These are phyloP conservation scores for Plectosphaerella sp. DNA, from an alignment of 2,329 filamentous ascomycete species.

Conservation along the genomic window DNA sequence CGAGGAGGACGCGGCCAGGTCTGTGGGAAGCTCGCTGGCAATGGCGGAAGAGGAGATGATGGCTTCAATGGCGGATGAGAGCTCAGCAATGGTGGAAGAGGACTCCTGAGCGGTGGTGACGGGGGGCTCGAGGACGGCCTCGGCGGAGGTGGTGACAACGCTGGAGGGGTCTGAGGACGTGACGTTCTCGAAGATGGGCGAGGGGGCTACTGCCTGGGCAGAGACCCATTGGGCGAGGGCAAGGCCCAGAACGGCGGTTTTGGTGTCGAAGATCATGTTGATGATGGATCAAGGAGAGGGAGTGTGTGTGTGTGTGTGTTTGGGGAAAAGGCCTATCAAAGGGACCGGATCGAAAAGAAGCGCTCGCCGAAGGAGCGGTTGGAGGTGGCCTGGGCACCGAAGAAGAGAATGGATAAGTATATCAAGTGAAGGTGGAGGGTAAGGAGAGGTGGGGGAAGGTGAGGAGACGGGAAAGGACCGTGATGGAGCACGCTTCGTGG, in stretches of 20 bases:
- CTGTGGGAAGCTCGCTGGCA: background rate
- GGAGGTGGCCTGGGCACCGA: conserved; percentile 1
- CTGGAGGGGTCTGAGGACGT: background rate
- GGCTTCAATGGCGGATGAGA: background rate
- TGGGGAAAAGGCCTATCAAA: background rate
- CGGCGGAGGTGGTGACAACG: background rate
- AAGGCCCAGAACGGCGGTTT: background rate
- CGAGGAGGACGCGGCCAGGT: background rate
- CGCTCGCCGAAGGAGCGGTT: conserved; percentile 1
- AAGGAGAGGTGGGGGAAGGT: background rate
- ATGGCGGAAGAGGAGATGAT: background rate
- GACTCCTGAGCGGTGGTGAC: background rate
- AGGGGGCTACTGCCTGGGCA: background rate
- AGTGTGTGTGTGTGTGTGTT: background rate
- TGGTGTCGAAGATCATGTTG: conserved; percentile 1
- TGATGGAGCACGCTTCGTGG: background rate
- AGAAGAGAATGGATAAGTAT: conserved; percentile 1
- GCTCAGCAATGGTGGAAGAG: background rate
- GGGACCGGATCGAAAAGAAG: background rate
- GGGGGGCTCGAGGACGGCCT: background rate
- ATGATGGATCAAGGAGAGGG: background rate
- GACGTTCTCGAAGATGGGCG: background rate
- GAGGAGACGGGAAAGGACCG: background rate
- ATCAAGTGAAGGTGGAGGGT: background rate
- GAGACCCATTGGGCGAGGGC: background rate